phyloP scores from a whole-genome alignment of 1,284 basidiomycete genomes.

The Ustilago trichophora region DNA sequence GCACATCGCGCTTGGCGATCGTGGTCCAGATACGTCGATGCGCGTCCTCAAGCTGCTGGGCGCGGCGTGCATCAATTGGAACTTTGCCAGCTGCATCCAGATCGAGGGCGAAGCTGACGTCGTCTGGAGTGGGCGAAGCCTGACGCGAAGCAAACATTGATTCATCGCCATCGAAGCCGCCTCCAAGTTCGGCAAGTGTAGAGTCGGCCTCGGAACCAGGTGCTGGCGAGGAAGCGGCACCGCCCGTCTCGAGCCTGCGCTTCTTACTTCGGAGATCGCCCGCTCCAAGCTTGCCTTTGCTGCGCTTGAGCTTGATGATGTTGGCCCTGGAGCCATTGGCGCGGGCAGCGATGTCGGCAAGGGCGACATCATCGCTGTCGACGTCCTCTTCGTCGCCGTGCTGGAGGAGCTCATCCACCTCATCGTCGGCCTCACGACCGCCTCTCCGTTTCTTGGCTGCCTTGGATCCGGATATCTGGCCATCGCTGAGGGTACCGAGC shows the following conservation, averaged over 20 bases:
- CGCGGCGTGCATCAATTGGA: constrained; percentile 54
- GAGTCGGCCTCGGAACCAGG: constrained; percentile 35
- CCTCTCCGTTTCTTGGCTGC: constrained; percentile 14
- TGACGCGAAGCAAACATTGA: constrained; percentile 36
- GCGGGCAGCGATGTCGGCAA: constrained; percentile 38
- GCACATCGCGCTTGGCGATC: constrained; percentile 65
- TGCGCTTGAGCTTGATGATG: constrained; percentile 52
- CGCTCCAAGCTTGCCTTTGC: constrained; percentile 36
- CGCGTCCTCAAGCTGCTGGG: constrained; percentile 60
- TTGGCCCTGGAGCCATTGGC: constrained; percentile 26
- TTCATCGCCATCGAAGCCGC: constrained; percentile 34
- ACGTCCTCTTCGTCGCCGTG: constrained; percentile 36
- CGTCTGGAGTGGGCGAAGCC: constrained; percentile 31
- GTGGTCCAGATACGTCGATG: constrained; percentile 64
- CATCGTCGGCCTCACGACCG: constrained; percentile 23
- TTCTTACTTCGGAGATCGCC: constrained; percentile 30
- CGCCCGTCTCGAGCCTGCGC: constrained; percentile 31
- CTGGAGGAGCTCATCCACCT: constrained; percentile 35
- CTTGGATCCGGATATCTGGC: constrained; percentile 8
- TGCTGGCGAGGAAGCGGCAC: constrained; percentile 29
- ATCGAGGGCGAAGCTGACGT: constrained; percentile 33
- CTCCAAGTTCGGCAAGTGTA: constrained; percentile 32
- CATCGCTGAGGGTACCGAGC: constrained; percentile 57
- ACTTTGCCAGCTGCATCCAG: constrained; percentile 49
- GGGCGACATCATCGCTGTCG: constrained; percentile 39